Evolutionary conservation across 1,284 basidiomycete genomes (phyloP), one percentile per base, ranked within the genome.

Genomic region (Leccinum subrobustum): DNA sequence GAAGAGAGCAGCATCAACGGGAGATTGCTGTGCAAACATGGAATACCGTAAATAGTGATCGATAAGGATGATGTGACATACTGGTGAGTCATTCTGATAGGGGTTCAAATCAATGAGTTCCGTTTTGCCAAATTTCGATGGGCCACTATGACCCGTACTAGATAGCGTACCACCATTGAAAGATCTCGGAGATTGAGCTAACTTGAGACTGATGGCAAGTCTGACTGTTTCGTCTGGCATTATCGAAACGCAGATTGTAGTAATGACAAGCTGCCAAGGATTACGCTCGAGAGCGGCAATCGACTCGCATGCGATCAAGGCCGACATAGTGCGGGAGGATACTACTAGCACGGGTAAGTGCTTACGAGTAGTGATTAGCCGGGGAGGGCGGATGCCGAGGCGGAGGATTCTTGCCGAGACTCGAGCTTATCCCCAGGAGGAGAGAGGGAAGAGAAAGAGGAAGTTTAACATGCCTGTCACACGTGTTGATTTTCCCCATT

Each of bases 401-500:
- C 27, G 29, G 16, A 56, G 35, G 37, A 55, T 50, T 50, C 14
- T 47, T 47, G 42, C 42, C 42, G 42, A 47, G 18, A 47, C 42
- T 47, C 42, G 42, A 47, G 18, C 23, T 37, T 56, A 58, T 60
- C n/a, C 16, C 50, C 23, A 25, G 23, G 42, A 52, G 42, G 58
- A 25, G 61, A 64, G 61, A 58, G 58, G 47, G 58, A 64, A 52
- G 51, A 14, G 54, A 61, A 70, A 68, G 57, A 58, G 61, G 68
- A 52, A 61, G 42, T 20, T 18, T 18, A 52, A 69, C 70, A 70
- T 61, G 69, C 69, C 3, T 14, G 16, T 0, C 3, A 61, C 71
- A 72, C 69, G 69, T 70, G 71, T 67, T 63, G 59, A 60, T 57
- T 60, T 67, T 50, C 71, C 60, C 59, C 51, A 54, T 69, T 71